Percentiles rank a stretch among this genome's conserved stretches.
phyloP scores from a whole-genome alignment of 768 basidiomycete genomes.

The Serendipita indica region DNA sequence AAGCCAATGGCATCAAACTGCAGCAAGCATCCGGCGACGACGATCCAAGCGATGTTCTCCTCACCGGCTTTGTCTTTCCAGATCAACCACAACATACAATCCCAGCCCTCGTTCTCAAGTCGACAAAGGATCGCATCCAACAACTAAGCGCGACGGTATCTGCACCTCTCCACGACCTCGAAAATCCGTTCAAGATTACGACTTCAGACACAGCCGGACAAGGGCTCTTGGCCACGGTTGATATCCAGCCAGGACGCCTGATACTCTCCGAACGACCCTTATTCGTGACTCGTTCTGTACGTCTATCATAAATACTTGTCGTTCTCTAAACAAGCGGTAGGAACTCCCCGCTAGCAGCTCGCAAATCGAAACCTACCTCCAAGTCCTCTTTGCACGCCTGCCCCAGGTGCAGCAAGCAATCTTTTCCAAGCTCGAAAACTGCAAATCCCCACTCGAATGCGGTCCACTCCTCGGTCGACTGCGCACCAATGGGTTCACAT shows the following conservation, averaged over 20 bases:
- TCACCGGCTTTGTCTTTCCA: slow-evolving; percentile 5
- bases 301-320: not conserved
- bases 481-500: slow-evolving; percentile 6
- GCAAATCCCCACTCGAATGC: not conserved
- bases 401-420: not conserved
- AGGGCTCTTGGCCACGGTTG: not conserved
- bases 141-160: not conserved
- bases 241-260: not conserved
- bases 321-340: not conserved
- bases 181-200: not conserved
- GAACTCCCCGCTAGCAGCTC: not conserved
- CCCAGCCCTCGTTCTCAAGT: not conserved
- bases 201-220: not conserved
- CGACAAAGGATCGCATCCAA: not conserved
- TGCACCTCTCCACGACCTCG: not conserved
- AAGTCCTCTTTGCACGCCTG: slow-evolving; percentile 1
- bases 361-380: not conserved
- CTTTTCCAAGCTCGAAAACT: slow-evolving; percentile 6
- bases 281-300: not conserved
- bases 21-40: not conserved
- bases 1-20: not conserved
- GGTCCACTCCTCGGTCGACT: slow-evolving; percentile 1
- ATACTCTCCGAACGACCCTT: not conserved
- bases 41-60: not conserved
- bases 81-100: not conserved